A percentile compares a stretch with the other conserved stretches of the same genome.
phyloP scores from a whole-genome alignment of 805 yeast species.

The Danielia oregonensis region DNA sequence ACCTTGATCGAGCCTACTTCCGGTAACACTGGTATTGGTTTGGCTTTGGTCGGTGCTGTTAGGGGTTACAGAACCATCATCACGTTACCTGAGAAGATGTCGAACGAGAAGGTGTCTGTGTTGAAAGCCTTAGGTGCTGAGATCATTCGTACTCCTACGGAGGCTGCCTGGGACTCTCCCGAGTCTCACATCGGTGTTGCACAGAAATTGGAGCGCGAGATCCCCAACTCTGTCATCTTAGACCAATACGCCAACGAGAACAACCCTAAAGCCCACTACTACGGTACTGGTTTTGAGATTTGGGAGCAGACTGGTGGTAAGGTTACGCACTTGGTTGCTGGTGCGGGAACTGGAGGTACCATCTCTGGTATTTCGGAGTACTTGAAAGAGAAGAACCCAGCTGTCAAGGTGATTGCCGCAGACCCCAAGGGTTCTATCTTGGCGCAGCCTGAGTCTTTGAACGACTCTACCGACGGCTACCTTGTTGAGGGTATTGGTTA shows the following conservation, averaged over 20 bases:
- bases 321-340: conserved; percentile 74
- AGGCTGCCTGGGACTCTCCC: conserved; percentile 91
- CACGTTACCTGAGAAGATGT: conserved; percentile 89
- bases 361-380: conserved; percentile 85
- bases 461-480: conserved; percentile 55
- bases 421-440: conserved; percentile 86
- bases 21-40: conserved; percentile 89
- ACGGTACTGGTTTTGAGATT: conserved; percentile 81
- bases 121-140: conserved; percentile 88
- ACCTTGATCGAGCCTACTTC: conserved; percentile 87
- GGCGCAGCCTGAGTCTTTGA: conserved; percentile 73
- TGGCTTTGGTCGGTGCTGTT: conserved; percentile 83
- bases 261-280: conserved; percentile 82
- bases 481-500: conserved; percentile 91
- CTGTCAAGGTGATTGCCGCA: conserved; percentile 67
- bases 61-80: conserved; percentile 83
- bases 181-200: conserved; percentile 92
- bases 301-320: conserved; percentile 76
- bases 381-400: conserved; percentile 66
- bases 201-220: conserved; percentile 70
- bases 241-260: conserved; percentile 78
- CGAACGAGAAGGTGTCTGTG: conserved; percentile 84
- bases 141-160: conserved; percentile 86
- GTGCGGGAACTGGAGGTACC: conserved; percentile 97
- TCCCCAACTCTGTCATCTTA: conserved; percentile 78